These are phyloP conservation scores for Grigorovia jiainica DNA, from an alignment of 805 yeast genomes.

Conservation along the genomic window DNA sequence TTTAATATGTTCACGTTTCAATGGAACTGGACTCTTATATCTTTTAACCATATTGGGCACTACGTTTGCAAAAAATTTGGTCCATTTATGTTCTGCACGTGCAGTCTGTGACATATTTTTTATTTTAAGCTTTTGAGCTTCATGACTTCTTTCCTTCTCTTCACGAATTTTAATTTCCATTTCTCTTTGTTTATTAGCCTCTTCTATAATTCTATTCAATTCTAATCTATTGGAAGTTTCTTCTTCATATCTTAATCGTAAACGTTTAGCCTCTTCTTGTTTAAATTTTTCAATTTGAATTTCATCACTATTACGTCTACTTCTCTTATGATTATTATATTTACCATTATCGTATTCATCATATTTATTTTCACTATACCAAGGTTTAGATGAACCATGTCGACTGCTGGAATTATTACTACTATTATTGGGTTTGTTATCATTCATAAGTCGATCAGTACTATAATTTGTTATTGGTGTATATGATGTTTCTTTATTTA, in stretches of 20 bases:
- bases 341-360: neutral
- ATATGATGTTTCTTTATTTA: neutral
- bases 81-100: slow-evolving; percentile 29
- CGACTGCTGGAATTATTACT: neutral
- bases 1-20: slow-evolving; percentile 68
- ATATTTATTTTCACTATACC: neutral
- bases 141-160: slow-evolving; percentile 15
- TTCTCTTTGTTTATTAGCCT: slow-evolving; percentile 21
- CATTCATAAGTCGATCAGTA: neutral
- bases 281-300: slow-evolving; percentile 15
- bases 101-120: slow-evolving; percentile 10
- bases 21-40: slow-evolving; percentile 40
- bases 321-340: slow-evolving; percentile 14
- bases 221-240: slow-evolving; percentile 21
- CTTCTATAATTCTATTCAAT: slow-evolving; percentile 10
- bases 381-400: neutral
- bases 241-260: slow-evolving; percentile 17
- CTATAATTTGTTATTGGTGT: neutral
- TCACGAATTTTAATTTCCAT: slow-evolving; percentile 12
- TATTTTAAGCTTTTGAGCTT: slow-evolving; percentile 14
- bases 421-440: neutral
- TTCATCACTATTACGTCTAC: slow-evolving; percentile 19
- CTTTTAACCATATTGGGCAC: slow-evolving; percentile 73
- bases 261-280: slow-evolving; percentile 16
- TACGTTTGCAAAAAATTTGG: slow-evolving; percentile 48